A percentile compares a stretch with the other conserved stretches of the same genome.
These are phyloP conservation scores for Venturia carpophila DNA, from an alignment of 2,329 filamentous ascomycete genomes.

Conservation along the genomic window DNA sequence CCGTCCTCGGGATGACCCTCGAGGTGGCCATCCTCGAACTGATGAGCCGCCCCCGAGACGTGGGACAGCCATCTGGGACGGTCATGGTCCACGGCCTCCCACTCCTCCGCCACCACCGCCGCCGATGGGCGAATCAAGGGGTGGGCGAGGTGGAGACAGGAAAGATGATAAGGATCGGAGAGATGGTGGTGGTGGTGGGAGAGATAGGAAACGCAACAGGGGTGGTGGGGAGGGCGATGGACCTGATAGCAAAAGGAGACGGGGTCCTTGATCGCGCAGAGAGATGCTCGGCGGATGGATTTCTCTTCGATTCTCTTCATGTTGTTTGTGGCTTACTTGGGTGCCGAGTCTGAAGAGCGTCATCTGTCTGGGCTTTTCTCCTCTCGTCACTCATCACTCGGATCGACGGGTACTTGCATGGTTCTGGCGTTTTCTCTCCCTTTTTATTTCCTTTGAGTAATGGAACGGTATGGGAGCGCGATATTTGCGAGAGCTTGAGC, in stretches of 20 bases:
- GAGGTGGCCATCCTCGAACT: neutral
- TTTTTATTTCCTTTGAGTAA: neutral
- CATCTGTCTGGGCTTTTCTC: neutral
- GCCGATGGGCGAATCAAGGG: conserved; percentile 12
- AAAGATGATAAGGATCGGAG: conserved; percentile 18
- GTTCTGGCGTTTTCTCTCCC: neutral
- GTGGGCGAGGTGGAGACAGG: conserved; percentile 18
- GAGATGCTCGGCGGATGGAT: neutral
- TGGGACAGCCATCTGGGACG: conserved; percentile 9
- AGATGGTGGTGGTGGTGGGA: conserved; percentile 20
- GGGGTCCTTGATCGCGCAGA: neutral
- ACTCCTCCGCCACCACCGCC: conserved; percentile 13
- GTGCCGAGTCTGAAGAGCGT: neutral
- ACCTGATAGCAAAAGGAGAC: conserved; percentile 20
- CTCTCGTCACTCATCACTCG: neutral
- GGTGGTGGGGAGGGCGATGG: conserved; percentile 4
- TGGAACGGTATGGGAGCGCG: neutral
- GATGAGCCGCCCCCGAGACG: conserved; percentile 11
- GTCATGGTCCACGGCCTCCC: conserved; percentile 1
- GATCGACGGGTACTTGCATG: neutral
- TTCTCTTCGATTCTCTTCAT: conserved; percentile 6
- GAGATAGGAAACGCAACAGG: conserved; percentile 17
- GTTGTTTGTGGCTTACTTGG: conserved; percentile 1
- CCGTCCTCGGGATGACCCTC: conserved; percentile 1
- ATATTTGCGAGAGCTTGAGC: too few relatives aligned